Evolutionary conservation across 2,329 filamentous ascomycete species (phyloP), one percentile per base, ranked within the genome.

Genomic region (Diaporthe longicolla): DNA sequence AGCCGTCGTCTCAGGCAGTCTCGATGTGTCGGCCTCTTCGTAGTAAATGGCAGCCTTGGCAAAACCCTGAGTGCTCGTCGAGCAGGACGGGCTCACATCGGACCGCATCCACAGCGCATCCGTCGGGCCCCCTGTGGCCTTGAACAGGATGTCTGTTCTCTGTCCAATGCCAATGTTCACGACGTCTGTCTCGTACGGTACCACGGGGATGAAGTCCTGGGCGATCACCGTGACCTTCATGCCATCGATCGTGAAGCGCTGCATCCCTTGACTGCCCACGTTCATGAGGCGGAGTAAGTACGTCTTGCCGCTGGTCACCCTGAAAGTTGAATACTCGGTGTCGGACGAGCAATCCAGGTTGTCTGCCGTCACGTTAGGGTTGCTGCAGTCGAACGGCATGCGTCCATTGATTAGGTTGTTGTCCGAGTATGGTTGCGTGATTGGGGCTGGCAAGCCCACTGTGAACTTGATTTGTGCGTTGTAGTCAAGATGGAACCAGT

Each of bases 361-460:
- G 50, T 54, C 15, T 4, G 50, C 50, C 24, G 50, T 54, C 13
- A 54, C 24, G 9, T 54, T 54, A 17, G n/a, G 24, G 15, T 54
- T 54, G 50, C 50, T 54, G 50, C 50, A 54, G 50, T 54, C 50
- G 50, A 54, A 54, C 24, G 50, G 50, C 50, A 54, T 54, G 13
- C 50, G 50, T 54, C 50, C 50, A 11, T 26, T 54, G n/a, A 54
- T 54, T 5, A 54, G n/a, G 6, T 54, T 54, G 24, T 54, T 54
- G 50, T 54, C 50, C 24, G 50, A 54, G 50, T 54, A 54, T 6
- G 50, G n/a, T 21, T 54, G 50, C 50, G 24, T 54, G 6, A 26
- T 26, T 11, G 50, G 50, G 24, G 50, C 50, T 17, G 50, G 50
- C 24, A 54, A 26, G 11, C 50, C 50, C 11, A 54, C 50, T 5